Percentiles rank a stretch among this genome's conserved stretches.
phyloP scores from a whole-genome alignment of 176 grass and related monocot species.

The Eleusine indica region DNA sequence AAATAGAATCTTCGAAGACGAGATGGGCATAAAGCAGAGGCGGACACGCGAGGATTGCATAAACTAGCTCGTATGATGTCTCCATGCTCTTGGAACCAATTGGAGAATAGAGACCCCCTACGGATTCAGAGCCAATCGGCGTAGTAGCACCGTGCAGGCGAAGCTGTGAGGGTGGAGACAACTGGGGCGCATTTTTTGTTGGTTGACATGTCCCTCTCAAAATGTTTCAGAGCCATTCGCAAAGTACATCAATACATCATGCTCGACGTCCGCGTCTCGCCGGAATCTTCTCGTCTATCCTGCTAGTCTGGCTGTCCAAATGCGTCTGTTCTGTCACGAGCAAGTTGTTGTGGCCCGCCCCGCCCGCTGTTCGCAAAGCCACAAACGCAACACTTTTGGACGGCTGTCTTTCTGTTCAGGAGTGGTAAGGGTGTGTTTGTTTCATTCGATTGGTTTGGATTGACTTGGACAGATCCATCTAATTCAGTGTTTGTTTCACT shows the following conservation, averaged over 20 bases:
- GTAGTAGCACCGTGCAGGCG: neutral
- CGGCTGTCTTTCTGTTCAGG: neutral
- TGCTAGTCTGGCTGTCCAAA: neutral
- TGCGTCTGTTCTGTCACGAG: neutral
- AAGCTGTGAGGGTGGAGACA: neutral
- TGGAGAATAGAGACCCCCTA: neutral
- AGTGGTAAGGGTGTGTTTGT: neutral
- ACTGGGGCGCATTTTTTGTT: neutral
- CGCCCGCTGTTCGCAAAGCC: neutral
- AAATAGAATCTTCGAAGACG: neutral
- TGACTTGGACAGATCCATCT: no score
- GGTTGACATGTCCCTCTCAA: constrained; percentile 23
- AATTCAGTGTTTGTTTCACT: no score
- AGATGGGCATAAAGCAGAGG: constrained; percentile 12
- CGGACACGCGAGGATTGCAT: constrained; percentile 1
- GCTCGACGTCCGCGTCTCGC: constrained; percentile 6
- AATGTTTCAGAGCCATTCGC: neutral
- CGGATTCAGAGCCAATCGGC: neutral
- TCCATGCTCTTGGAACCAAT: neutral
- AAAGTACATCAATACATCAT: neutral
- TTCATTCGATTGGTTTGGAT: no score
- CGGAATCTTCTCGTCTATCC: constrained; percentile 7
- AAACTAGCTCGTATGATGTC: neutral
- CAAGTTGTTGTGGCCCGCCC: neutral
- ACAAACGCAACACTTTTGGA: neutral